phyloP scores from a whole-genome alignment of 371 early-diverging fungal genomes.

The Coemansia sp. region DNA sequence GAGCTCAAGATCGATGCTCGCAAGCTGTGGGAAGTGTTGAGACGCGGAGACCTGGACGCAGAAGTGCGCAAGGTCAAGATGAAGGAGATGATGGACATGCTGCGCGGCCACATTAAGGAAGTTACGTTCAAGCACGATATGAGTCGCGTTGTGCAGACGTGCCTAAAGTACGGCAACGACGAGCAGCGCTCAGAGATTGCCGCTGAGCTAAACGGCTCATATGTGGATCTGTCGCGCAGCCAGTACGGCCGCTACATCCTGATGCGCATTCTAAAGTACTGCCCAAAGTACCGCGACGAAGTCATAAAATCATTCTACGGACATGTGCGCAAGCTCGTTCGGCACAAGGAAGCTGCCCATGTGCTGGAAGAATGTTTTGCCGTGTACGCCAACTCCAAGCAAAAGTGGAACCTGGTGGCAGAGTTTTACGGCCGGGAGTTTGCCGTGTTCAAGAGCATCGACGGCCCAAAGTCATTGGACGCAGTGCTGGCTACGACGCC shows the following conservation, averaged over 20 bases:
- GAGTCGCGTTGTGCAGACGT: conserved; percentile 83
- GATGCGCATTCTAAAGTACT: conserved; percentile 79
- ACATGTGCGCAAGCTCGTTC: conserved; percentile 73
- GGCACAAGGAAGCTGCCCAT: conserved; percentile 76
- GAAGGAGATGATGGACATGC: conserved; percentile 74
- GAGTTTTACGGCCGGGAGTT: conserved; percentile 95
- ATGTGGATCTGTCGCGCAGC: conserved; percentile 69
- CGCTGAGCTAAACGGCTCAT: conserved; percentile 74
- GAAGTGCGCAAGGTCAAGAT: conserved; percentile 67
- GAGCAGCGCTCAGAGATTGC: conserved; percentile 80
- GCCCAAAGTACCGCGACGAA: conserved; percentile 65
- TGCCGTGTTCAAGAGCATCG: conserved; percentile 67
- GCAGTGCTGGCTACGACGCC: conserved; percentile 68
- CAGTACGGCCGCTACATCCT: conserved; percentile 91
- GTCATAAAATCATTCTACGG: conserved; percentile 83
- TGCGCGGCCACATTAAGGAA: conserved; percentile 83
- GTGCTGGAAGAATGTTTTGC: conserved; percentile 86
- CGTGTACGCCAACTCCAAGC: conserved; percentile 73
- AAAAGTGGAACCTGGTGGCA: conserved; percentile 73
- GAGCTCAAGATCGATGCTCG: conserved; percentile 74
- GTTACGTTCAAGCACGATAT: conserved; percentile 94
- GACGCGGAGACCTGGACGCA: conserved; percentile 67
- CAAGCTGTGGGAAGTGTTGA: conserved; percentile 83
- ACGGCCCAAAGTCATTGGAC: conserved; percentile 58
- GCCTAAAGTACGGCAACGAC: conserved; percentile 81